Conservation (phyloP, 129 eudicot species). For the Smallanthus sonchifolius region DNA sequence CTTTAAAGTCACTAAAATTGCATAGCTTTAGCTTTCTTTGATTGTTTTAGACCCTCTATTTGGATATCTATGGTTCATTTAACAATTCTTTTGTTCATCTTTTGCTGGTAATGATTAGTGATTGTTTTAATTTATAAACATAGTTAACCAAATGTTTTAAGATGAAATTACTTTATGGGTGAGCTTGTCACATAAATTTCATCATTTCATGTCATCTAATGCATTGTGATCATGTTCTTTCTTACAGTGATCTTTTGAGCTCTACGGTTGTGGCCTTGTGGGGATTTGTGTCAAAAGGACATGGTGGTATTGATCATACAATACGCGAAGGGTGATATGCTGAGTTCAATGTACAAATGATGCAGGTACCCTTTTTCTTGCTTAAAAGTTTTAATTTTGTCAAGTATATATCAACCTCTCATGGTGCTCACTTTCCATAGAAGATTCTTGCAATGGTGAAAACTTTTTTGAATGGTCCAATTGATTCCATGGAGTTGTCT, state of each 20-base stretch:
- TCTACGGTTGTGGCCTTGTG: not conserved
- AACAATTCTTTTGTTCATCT: not conserved
- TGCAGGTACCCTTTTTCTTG: not conserved
- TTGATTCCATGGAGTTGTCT: conserved; percentile 16
- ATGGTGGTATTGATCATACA: conserved; percentile 10
- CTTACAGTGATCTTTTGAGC: not conserved
- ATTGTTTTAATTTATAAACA: conserved; percentile 1
- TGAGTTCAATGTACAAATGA: not conserved
- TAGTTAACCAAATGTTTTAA: not conserved
- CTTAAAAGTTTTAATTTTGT: not conserved
- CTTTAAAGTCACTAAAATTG: not conserved
- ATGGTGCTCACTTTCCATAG: conserved; percentile 28
- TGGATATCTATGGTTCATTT: not conserved
- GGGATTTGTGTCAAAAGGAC: not conserved
- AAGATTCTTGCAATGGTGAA: conserved; percentile 27
- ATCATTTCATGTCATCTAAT: conserved; percentile 1
- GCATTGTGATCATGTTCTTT: conserved; percentile 11
- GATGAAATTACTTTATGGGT: not conserved
- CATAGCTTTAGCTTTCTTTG: conserved; percentile 7
- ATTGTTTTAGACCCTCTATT: conserved; percentile 4
- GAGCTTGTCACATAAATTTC: not conserved
- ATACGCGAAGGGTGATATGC: not conserved
- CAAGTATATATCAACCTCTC: conserved; percentile 1
- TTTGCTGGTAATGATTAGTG: not conserved
- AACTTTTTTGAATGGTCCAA: conserved; percentile 25